Conservation (phyloP, 176 grass and related monocot genomes). For the Oryza glumipatula region DNA sequence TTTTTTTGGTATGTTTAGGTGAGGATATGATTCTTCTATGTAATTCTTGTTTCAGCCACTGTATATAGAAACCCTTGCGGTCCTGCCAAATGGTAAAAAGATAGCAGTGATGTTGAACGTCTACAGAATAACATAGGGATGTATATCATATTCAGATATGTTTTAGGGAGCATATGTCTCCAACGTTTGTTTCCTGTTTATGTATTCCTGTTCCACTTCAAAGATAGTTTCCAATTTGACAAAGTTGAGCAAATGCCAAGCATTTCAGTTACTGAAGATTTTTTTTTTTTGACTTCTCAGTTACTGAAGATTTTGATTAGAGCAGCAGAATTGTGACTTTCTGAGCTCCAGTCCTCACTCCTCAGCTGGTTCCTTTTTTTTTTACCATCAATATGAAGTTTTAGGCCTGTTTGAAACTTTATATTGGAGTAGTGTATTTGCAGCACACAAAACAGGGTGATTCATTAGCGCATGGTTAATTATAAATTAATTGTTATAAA, state of each 20-base stretch:
- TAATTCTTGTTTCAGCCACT: constrained; percentile 32
- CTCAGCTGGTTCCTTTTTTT: not conserved
- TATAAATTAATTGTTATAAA: no score
- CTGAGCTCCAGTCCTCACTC: not conserved
- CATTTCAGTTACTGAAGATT: constrained; percentile 14
- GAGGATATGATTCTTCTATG: constrained; percentile 45
- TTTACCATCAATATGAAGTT: not conserved
- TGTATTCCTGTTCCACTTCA: not conserved
- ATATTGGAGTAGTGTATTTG: no score
- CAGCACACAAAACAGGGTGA: no score
- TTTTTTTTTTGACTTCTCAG: not conserved
- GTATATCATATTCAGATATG: constrained; percentile 3
- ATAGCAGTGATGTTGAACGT: constrained; percentile 5
- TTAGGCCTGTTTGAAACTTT: not conserved
- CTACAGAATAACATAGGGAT: not conserved
- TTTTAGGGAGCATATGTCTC: not conserved
- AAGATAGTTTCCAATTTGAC: not conserved
- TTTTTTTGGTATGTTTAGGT: constrained; percentile 32
- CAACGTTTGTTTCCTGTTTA: constrained; percentile 3
- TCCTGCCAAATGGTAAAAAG: not conserved
- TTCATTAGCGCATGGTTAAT: no score
- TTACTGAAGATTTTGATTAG: constrained; percentile 1
- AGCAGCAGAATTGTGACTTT: not conserved
- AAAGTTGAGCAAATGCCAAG: constrained; percentile 4
- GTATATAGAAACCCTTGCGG: constrained; percentile 20